Percentiles rank a stretch among this genome's conserved stretches.
phyloP scores from a whole-genome alignment of 768 basidiomycete species.

The Epithele typhae region DNA sequence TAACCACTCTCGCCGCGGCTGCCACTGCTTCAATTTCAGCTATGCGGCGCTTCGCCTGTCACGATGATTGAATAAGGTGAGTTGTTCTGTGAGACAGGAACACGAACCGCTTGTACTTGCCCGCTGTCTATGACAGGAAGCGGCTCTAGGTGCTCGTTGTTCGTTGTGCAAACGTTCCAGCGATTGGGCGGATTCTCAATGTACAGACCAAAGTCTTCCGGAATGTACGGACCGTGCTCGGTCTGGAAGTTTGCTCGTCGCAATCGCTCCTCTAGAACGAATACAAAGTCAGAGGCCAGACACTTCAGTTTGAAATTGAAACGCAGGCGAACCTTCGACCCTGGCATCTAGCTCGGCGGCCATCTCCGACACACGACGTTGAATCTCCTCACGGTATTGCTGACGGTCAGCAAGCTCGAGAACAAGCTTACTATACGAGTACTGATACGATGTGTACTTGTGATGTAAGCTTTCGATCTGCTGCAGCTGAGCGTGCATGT shows the following conservation, averaged over 20 bases:
- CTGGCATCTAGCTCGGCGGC: constrained; percentile 57
- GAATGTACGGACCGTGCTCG: constrained; percentile 69
- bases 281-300: background rate
- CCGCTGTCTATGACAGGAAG: constrained; percentile 62
- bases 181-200: constrained; percentile 71
- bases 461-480: constrained; percentile 62
- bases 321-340: constrained; percentile 49
- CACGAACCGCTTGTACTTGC: constrained; percentile 48
- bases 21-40: constrained; percentile 2
- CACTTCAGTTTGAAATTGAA: constrained; percentile 1
- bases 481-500: constrained; percentile 56
- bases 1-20: too few relatives aligned
- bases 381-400: constrained; percentile 61
- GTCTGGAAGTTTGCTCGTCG: constrained; percentile 65
- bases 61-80: too few relatives aligned
- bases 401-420: constrained; percentile 68
- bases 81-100: too few relatives aligned
- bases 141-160: constrained; percentile 50
- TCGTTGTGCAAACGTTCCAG: constrained; percentile 62
- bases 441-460: constrained; percentile 64
- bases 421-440: constrained; percentile 69
- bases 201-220: constrained; percentile 75
- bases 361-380: constrained; percentile 65
- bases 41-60: constrained; percentile 27
- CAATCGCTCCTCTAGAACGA: constrained; percentile 56